A percentile compares a stretch with the other conserved stretches of the same genome.
Conservation (phyloP, 805 yeast species). For the Cyberlindnera lachancei region DNA sequence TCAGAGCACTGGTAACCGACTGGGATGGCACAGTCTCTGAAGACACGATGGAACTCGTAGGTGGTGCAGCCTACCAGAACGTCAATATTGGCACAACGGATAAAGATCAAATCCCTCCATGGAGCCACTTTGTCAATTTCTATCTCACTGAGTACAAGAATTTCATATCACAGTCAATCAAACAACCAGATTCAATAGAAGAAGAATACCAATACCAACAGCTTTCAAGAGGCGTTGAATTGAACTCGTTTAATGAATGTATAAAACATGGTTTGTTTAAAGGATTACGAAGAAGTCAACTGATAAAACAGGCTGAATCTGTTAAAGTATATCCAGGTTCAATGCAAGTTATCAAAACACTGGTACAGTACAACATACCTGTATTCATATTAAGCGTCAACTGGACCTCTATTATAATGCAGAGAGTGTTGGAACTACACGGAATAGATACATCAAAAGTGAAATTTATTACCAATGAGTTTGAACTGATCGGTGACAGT, state of each 20-base stretch:
- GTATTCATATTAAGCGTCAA: slow-evolving; percentile 48
- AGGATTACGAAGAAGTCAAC: slow-evolving; percentile 28
- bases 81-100: too few relatives aligned
- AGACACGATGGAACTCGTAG: slow-evolving; percentile 49
- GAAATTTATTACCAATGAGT: slow-evolving; percentile 42
- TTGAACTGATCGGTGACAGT: slow-evolving; percentile 28
- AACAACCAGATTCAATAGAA: slow-evolving; percentile 26
- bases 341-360: slow-evolving; percentile 15
- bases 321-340: slow-evolving; percentile 32
- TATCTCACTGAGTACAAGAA: slow-evolving; percentile 32
- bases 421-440: slow-evolving; percentile 19
- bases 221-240: slow-evolving; percentile 39
- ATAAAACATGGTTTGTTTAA: slow-evolving; percentile 32
- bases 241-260: slow-evolving; percentile 38
- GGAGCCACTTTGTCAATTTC: slow-evolving; percentile 35
- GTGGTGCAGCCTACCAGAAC: slow-evolving; percentile 43
- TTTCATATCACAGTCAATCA: slow-evolving; percentile 26
- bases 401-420: slow-evolving; percentile 49
- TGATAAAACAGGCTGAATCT: slow-evolving; percentile 28
- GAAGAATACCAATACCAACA: slow-evolving; percentile 40
- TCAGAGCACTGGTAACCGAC: slow-evolving; percentile 37
- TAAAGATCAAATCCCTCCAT: slow-evolving; percentile 30
- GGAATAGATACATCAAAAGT: slow-evolving; percentile 21
- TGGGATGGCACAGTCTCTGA: slow-evolving; percentile 64
- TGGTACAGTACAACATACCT: slow-evolving; percentile 22